A percentile compares a stretch with the other conserved stretches of the same genome.
phyloP scores from a whole-genome alignment of 768 basidiomycete species.

The Pholiota molesta region DNA sequence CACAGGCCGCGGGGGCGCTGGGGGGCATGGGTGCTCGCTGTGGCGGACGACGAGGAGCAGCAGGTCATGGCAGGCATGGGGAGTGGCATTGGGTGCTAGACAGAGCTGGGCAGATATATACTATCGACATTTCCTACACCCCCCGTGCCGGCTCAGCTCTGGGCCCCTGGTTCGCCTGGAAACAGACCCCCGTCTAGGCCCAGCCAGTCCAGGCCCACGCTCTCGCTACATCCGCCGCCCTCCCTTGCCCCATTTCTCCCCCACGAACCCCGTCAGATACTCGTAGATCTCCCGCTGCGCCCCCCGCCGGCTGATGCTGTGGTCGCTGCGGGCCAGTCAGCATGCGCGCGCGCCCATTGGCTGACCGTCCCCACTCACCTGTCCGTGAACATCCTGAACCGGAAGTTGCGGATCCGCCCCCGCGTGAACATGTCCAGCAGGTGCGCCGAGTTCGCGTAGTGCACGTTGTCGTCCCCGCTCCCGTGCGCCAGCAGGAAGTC shows the following conservation, averaged over 20 bases:
- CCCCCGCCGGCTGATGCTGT: constrained; percentile 70
- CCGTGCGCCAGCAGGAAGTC: constrained; percentile 91
- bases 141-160: constrained; percentile 16
- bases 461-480: constrained; percentile 96
- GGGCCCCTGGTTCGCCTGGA: constrained; percentile 15
- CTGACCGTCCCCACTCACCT: constrained; percentile 52
- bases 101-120: constrained; percentile 4
- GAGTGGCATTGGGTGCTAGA: neutral
- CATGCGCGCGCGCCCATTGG: constrained; percentile 12
- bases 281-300: constrained; percentile 87
- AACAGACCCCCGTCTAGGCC: constrained; percentile 14
- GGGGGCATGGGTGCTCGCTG: constrained; percentile 14
- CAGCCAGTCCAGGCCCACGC: neutral
- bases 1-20: constrained; percentile 45
- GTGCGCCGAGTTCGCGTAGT: constrained; percentile 89
- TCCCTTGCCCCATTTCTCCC: constrained; percentile 94
- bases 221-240: constrained; percentile 58
- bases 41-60: constrained; percentile 17
- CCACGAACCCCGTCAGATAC: constrained; percentile 81
- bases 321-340: constrained; percentile 58
- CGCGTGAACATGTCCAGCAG: constrained; percentile 92
- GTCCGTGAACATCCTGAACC: constrained; percentile 97
- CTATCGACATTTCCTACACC: neutral
- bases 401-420: constrained; percentile 69
- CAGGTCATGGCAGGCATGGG: constrained; percentile 10